Percentiles rank a stretch among this genome's conserved stretches.
Evolutionary conservation across 768 basidiomycete species (phyloP).

Genomic region (Amanita molliuscula): DNA sequence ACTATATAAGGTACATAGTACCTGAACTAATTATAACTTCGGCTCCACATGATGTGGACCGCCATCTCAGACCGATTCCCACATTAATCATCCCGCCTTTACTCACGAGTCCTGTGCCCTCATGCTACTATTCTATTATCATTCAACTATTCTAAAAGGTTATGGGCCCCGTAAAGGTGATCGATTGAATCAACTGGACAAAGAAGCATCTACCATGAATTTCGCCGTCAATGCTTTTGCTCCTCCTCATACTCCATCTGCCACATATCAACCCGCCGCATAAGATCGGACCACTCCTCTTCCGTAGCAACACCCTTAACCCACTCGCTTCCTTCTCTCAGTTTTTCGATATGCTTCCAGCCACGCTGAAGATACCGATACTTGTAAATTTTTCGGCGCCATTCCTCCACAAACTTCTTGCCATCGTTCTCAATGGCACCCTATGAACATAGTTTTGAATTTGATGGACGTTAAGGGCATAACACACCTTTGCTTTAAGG

Average conservation of each 20-base stretch:
- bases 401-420: slow-evolving; percentile 36
- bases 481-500: slow-evolving; percentile 6
- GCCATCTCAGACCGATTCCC: too few species aligned
- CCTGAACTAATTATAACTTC: too few species aligned
- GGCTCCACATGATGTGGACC: too few species aligned
- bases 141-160: too few species aligned
- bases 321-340: slow-evolving; percentile 31
- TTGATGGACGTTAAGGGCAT: slow-evolving; percentile 21
- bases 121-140: too few species aligned
- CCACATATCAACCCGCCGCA: slow-evolving; percentile 37
- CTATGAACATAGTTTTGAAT: slow-evolving; percentile 11
- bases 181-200: too few species aligned
- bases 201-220: too few species aligned
- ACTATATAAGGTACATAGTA: too few species aligned
- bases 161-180: too few species aligned
- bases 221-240: background rate
- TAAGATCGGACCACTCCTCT: slow-evolving; percentile 38
- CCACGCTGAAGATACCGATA: slow-evolving; percentile 27
- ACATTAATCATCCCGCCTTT: too few species aligned
- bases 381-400: slow-evolving; percentile 28
- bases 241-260: slow-evolving; percentile 36
- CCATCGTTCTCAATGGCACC: slow-evolving; percentile 31
- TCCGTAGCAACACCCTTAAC: slow-evolving; percentile 39
- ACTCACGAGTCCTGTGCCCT: too few species aligned
- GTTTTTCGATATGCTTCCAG: slow-evolving; percentile 35